These are phyloP conservation scores for Yarrowia deformans DNA, from an alignment of 805 yeast genomes.

Conservation along the genomic window DNA sequence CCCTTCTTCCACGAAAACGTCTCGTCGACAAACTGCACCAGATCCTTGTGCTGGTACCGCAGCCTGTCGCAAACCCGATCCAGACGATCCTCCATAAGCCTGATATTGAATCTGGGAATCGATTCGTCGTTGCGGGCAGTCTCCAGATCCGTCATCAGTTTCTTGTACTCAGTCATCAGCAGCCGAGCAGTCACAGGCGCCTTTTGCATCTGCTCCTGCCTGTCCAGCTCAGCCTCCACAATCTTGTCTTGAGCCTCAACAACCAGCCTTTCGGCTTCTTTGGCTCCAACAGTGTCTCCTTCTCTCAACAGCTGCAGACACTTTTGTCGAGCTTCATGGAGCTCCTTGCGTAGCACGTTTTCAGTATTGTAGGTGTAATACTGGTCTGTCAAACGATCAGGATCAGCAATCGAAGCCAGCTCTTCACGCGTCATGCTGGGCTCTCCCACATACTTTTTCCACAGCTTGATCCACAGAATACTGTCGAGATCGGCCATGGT, in stretches of 20 bases:
- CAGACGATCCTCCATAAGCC: neutral
- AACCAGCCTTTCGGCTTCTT: neutral
- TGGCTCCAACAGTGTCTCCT: neutral
- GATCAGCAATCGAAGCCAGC: neutral
- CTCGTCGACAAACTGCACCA: neutral
- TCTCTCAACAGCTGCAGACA: neutral
- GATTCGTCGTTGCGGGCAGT: neutral
- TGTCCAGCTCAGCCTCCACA: neutral
- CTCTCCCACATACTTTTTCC: constrained; percentile 6
- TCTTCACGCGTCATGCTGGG: neutral
- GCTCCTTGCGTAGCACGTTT: neutral
- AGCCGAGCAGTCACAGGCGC: neutral
- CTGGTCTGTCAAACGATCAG: constrained; percentile 9
- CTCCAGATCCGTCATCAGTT: neutral
- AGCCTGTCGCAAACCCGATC: neutral
- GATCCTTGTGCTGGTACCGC: neutral
- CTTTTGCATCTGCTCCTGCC: neutral
- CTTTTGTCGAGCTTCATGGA: neutral
- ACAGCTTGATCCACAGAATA: neutral
- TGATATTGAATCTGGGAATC: neutral
- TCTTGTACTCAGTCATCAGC: constrained; percentile 2
- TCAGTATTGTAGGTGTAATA: neutral
- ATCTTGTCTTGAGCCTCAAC: neutral
- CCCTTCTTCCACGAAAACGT: neutral
- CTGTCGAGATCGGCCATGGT: constrained; percentile 6